Conservation (phyloP, 1,284 basidiomycete species). For the Ustilago xerochloae region DNA sequence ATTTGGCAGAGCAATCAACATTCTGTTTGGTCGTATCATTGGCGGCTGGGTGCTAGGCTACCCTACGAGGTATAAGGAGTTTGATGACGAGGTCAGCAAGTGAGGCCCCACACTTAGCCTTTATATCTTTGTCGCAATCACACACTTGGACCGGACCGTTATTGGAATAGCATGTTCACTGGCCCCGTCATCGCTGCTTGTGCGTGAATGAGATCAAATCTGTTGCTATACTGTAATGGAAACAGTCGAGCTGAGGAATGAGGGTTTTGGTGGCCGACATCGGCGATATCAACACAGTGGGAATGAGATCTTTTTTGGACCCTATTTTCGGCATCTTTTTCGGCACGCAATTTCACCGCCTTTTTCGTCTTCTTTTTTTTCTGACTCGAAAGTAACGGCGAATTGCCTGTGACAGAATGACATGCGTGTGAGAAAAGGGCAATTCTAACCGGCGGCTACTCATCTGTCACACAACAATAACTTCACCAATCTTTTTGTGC, state of each 20-base stretch:
- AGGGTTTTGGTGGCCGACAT: too few species aligned
- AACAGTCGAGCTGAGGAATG: not conserved
- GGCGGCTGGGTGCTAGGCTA: constrained; percentile 48
- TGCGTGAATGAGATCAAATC: not conserved
- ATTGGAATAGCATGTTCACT: not conserved
- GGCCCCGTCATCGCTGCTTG: too few species aligned
- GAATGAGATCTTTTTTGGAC: not conserved
- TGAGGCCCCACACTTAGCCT: not conserved
- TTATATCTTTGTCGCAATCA: not conserved
- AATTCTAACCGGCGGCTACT: too few species aligned
- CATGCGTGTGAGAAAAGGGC: too few species aligned
- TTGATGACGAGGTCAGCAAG: constrained; percentile 37
- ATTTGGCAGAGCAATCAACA: constrained; percentile 22
- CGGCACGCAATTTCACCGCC: not conserved
- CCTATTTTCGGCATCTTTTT: too few species aligned
- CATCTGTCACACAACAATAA: not conserved
- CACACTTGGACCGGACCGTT: not conserved
- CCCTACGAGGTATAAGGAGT: constrained; percentile 49
- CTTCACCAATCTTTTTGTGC: not conserved
- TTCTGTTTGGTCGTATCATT: constrained; percentile 43
- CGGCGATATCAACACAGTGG: not conserved
- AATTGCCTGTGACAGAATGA: too few species aligned
- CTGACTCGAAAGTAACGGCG: too few species aligned
- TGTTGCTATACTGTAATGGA: not conserved
- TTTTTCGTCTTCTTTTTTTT: not conserved